These are phyloP conservation scores for Trametes hirsuta DNA, from an alignment of 1,284 basidiomycete species.

Conservation along the genomic window DNA sequence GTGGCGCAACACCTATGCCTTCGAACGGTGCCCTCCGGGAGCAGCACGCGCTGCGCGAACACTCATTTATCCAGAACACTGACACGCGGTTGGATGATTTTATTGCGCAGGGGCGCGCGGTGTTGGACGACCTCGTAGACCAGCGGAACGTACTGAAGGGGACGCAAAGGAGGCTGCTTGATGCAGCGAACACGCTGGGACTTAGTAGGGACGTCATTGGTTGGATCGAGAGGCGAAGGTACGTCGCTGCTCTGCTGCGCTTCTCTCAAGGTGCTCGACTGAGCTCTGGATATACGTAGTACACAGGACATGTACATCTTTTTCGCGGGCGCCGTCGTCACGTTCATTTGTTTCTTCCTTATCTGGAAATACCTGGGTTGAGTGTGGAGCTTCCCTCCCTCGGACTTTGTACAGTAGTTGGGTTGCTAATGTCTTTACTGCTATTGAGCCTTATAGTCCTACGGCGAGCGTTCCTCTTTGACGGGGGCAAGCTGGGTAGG, in stretches of 20 bases:
- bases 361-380: constrained; percentile 90
- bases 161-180: constrained; percentile 80
- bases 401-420: constrained; percentile 21
- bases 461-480: too few species aligned
- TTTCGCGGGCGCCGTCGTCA: constrained; percentile 79
- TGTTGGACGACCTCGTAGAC: constrained; percentile 87
- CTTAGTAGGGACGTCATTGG: constrained; percentile 91
- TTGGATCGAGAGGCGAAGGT: constrained; percentile 94
- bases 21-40: constrained; percentile 61
- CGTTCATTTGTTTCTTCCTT: constrained; percentile 88
- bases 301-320: constrained; percentile 95
- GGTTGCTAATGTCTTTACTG: constrained; percentile 13
- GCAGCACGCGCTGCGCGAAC: constrained; percentile 81
- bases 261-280: neutral
- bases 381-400: constrained; percentile 1
- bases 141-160: constrained; percentile 92
- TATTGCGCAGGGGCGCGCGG: constrained; percentile 87
- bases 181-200: constrained; percentile 91
- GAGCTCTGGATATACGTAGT: constrained; percentile 42
- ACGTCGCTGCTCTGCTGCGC: constrained; percentile 19
- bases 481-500: too few species aligned
- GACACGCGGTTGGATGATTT: constrained; percentile 86
- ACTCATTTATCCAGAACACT: constrained; percentile 83
- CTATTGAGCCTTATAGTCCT: neutral
- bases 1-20: constrained; percentile 55